phyloP scores from a whole-genome alignment of 1,284 basidiomycete genomes.

The Moesziomyces sp. region DNA sequence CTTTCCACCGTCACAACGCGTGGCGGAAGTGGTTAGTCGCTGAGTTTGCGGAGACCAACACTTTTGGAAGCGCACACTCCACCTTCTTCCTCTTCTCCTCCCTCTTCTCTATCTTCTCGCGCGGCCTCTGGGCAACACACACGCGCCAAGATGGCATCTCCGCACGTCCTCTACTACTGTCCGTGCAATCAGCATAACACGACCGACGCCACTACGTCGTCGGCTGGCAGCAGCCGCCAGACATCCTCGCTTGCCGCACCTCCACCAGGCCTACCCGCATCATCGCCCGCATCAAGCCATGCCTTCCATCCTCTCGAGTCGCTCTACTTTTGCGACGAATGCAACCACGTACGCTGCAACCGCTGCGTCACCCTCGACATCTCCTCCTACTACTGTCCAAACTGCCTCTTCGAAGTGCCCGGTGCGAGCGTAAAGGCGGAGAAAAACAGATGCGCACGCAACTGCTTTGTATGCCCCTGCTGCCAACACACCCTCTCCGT shows the following conservation, averaged over 20 bases:
- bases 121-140: not conserved
- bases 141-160: constrained; percentile 12
- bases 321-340: constrained; percentile 98
- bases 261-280: constrained; percentile 35
- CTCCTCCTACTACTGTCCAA: constrained; percentile 95
- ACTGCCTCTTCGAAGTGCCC: constrained; percentile 98
- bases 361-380: constrained; percentile 91
- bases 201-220: constrained; percentile 9
- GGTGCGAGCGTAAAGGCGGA: constrained; percentile 93
- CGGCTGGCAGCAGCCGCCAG: not conserved
- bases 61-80: constrained; percentile 4
- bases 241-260: constrained; percentile 11
- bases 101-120: not conserved
- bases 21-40: not conserved
- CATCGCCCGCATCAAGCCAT: constrained; percentile 43
- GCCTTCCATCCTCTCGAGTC: constrained; percentile 77
- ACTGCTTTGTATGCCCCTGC: constrained; percentile 94
- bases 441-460: constrained; percentile 96
- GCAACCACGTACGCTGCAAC: constrained; percentile 91
- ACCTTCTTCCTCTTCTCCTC: constrained; percentile 2
- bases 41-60: constrained; percentile 20
- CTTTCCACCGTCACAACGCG: not conserved
- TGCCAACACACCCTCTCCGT: constrained; percentile 88
- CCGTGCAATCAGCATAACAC: constrained; percentile 28
- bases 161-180: constrained; percentile 47